Evolutionary conservation across 2,329 filamentous ascomycete species (phyloP), one percentile per base, ranked within the genome.

Genomic region (Clathrospora elynae): DNA sequence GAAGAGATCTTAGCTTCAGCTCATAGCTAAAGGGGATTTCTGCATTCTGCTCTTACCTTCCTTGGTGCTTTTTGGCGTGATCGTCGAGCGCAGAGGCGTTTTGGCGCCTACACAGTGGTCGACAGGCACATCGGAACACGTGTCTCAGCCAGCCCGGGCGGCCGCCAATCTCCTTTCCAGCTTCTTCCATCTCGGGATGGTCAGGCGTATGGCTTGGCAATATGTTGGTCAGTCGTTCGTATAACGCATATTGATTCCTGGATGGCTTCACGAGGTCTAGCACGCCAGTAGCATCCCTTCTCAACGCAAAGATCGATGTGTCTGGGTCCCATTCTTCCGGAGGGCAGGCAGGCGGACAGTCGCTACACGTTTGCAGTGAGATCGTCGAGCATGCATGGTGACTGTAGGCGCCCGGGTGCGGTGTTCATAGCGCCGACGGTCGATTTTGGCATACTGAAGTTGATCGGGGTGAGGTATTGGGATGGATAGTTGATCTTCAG

Each of bases 1-100:
- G 45, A 67, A 67, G 41, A 42, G 46, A 6, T 44, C 59, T 49
- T 67, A 64, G 41, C 19, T 35, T 11, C 13, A 18, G 19, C 8
- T 14, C 4, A 16, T 11, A 5, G 1, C 10, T 6, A 17, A 11
- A 10, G 10, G 9, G 6, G 6, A 5, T 12, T n/a, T 7, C 19
- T 10, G 7, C 17, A 31, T 32, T 6, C 13, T 4, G 20, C n/a
- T 23, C 19, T 19, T n/a, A 16, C 6, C 26, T 20, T 20, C 18
- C 23, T n/a, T n/a, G n/a, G n/a, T n/a, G n/a, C n/a, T n/a, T n/a
- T 39, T 35, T 34, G 11, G 19, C 14, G 23, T 47, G n/a, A n/a
- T n/a, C n/a, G n/a, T n/a, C n/a, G n/a, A n/a, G n/a, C n/a, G n/a
- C n/a, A n/a, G n/a, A n/a, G n/a, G n/a, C 22, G 18, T 30, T 34